phyloP scores from a whole-genome alignment of 352 stramenopile species.

The Phytopythium litorale region DNA sequence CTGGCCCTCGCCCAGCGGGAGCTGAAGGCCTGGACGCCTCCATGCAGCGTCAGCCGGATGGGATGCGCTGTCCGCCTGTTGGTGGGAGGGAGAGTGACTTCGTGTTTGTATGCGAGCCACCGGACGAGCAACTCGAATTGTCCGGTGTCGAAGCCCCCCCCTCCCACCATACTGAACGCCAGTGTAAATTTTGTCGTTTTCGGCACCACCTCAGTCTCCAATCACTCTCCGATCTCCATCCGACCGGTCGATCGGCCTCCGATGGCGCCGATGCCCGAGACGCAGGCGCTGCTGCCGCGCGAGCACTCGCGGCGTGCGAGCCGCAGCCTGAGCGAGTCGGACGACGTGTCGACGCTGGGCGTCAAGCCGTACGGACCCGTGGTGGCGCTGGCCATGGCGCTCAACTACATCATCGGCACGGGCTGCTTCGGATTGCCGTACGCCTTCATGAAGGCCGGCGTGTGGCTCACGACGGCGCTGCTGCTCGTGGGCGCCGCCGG shows the following conservation, averaged over 20 bases:
- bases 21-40: too few relatives aligned
- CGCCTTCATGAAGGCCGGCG: slow-evolving; percentile 69
- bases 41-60: too few relatives aligned
- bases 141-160: too few relatives aligned
- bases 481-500: slow-evolving; percentile 61
- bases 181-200: too few relatives aligned
- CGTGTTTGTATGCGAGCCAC: too few relatives aligned
- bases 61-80: too few relatives aligned
- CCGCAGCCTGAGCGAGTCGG: slow-evolving; percentile 22
- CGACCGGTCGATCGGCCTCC: neutral
- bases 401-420: slow-evolving; percentile 87
- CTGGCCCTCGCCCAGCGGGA: too few relatives aligned
- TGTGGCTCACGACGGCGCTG: slow-evolving; percentile 54
- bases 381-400: slow-evolving; percentile 75
- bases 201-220: too few relatives aligned
- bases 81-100: too few relatives aligned
- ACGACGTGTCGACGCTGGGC: slow-evolving; percentile 28
- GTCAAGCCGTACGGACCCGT: slow-evolving; percentile 68
- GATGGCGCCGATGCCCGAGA: neutral
- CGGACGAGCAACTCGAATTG: too few relatives aligned
- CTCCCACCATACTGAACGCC: too few relatives aligned
- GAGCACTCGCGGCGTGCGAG: neutral
- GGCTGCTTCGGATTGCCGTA: slow-evolving; percentile 82
- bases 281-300: slow-evolving; percentile 7
- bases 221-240: neutral